Evolutionary conservation across 768 basidiomycete genomes (phyloP).

Genomic region (Gloeopeniophorella convolvens): DNA sequence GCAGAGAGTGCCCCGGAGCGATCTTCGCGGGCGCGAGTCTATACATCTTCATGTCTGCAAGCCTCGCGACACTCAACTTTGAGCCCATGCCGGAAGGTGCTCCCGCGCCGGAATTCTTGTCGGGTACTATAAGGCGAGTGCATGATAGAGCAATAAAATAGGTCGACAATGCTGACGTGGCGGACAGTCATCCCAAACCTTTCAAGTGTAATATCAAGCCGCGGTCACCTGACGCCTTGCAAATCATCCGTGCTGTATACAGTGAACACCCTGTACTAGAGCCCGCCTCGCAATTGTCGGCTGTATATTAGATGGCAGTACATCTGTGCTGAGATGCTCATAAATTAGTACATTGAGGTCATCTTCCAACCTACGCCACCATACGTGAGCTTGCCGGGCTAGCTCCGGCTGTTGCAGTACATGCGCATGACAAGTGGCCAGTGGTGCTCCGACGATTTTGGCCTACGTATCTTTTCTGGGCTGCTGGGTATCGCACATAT

Average conservation of each 20-base stretch:
- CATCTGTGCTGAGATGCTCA: too few relatives aligned
- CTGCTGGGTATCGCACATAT: too few relatives aligned
- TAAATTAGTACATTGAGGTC: too few relatives aligned
- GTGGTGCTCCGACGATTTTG: too few relatives aligned
- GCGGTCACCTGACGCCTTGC: neutral
- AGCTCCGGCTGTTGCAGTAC: too few relatives aligned
- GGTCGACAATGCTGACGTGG: neutral
- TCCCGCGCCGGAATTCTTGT: slow-evolving; percentile 2
- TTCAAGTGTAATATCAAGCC: slow-evolving; percentile 2
- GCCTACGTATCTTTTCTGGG: too few relatives aligned
- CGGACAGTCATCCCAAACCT: slow-evolving; percentile 6
- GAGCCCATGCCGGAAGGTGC: neutral
- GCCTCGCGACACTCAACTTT: slow-evolving; percentile 4
- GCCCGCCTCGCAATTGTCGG: neutral
- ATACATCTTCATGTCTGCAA: slow-evolving; percentile 4
- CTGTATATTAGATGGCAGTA: too few relatives aligned
- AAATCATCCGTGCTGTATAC: neutral
- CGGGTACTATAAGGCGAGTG: slow-evolving; percentile 11
- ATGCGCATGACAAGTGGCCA: too few relatives aligned
- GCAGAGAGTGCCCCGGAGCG: slow-evolving; percentile 7
- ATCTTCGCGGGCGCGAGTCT: slow-evolving; percentile 2
- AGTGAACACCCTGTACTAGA: neutral
- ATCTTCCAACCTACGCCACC: too few relatives aligned
- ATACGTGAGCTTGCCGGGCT: too few relatives aligned
- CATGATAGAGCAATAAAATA: neutral